These are phyloP conservation scores for Pseudogymnoascus verrucosus DNA, from an alignment of 2,329 filamentous ascomycete species.

Conservation along the genomic window DNA sequence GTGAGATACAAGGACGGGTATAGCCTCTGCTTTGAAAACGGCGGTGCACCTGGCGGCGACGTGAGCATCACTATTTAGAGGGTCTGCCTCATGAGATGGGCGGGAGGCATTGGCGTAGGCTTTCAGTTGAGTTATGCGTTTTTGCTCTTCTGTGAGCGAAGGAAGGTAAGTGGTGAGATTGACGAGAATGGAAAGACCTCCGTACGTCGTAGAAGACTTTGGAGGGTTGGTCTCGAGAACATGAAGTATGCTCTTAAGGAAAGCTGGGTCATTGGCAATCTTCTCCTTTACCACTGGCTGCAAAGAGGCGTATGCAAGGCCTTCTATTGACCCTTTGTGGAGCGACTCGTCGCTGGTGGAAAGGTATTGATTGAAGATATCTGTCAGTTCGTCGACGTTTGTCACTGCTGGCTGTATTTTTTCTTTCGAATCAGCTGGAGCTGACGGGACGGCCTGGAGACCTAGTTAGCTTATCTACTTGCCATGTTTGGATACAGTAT, in stretches of 20 bases:
- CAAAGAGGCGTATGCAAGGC: conserved; percentile 83
- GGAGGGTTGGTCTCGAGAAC: conserved; percentile 50
- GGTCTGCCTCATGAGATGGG: conserved; percentile 51
- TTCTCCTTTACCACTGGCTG: conserved; percentile 79
- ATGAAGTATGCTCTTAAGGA: conserved; percentile 63
- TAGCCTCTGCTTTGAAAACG: conserved; percentile 70
- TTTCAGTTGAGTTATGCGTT: conserved; percentile 84
- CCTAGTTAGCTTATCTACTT: conserved; percentile 28
- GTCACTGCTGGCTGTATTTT: conserved; percentile 43
- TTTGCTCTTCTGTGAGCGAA: conserved; percentile 76
- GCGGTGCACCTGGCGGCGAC: conserved; percentile 68
- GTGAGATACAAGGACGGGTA: conserved; percentile 68
- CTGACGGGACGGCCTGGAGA: conserved; percentile 27
- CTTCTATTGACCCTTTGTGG: conserved; percentile 72
- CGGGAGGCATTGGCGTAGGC: conserved; percentile 86
- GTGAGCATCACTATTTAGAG: conserved; percentile 66
- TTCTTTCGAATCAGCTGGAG: conserved; percentile 28
- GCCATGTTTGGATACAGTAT: conserved; percentile 11
- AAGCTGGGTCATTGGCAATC: conserved; percentile 57
- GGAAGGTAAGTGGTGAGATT: conserved; percentile 81
- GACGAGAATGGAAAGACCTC: conserved; percentile 73
- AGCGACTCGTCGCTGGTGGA: conserved; percentile 48
- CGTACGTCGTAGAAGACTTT: conserved; percentile 70
- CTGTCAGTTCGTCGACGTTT: conserved; percentile 57
- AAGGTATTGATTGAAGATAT: conserved; percentile 59